Conservation (phyloP, 345 rosid genomes). For the Salix viminalis region DNA sequence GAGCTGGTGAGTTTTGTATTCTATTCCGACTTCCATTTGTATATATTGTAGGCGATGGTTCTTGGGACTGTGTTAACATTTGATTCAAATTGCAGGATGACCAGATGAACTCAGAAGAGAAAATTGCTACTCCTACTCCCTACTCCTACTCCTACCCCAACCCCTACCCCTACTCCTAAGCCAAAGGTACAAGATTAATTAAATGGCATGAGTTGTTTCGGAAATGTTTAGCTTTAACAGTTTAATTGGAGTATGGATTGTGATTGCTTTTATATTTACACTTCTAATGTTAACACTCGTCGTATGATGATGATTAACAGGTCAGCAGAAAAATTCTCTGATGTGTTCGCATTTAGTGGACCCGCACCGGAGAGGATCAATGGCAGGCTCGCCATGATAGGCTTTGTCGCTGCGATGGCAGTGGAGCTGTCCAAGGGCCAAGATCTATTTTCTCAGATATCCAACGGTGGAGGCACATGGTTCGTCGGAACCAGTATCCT, state of each 20-base stretch:
- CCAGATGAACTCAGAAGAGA: not conserved
- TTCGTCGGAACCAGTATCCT: constrained; percentile 51
- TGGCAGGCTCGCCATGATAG: constrained; percentile 84
- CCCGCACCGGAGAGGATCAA: constrained; percentile 91
- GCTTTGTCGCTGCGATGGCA: constrained; percentile 66
- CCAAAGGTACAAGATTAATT: not conserved
- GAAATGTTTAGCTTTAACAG: no score
- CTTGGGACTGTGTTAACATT: no score
- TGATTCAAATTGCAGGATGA: not conserved
- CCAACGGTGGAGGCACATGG: constrained; percentile 56
- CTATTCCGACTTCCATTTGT: not conserved
- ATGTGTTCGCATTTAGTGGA: constrained; percentile 71
- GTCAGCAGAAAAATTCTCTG: constrained; percentile 54
- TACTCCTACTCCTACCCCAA: not conserved
- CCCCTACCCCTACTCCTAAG: not conserved
- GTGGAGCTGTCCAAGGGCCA: constrained; percentile 65
- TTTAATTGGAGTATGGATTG: not conserved
- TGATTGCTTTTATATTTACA: not conserved
- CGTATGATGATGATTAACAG: constrained; percentile 3
- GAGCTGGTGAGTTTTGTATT: constrained; percentile 24
- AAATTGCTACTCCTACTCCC: not conserved
- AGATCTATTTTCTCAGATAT: constrained; percentile 54
- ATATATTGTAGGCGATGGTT: not conserved
- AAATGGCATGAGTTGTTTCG: no score
- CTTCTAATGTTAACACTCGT: not conserved